A percentile compares a stretch with the other conserved stretches of the same genome.
Evolutionary conservation across 345 rosid species (phyloP).

Genomic region (Pugionium cornutum): DNA sequence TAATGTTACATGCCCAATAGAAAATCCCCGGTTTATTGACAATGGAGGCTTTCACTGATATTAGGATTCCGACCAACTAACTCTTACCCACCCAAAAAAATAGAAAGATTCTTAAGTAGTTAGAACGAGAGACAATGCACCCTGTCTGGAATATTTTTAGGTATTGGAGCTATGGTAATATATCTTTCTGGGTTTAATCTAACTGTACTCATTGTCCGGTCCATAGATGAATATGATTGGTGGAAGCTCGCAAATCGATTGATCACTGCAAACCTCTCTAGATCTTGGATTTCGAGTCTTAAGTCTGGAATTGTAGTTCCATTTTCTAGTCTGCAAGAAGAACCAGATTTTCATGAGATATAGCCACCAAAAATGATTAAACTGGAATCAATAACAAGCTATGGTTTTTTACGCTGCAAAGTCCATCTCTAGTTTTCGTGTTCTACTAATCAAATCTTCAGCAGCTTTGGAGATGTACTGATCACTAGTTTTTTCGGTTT

Average conservation of each 20-base stretch:
- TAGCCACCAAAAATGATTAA: not conserved
- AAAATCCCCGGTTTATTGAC: slow-evolving; percentile 26
- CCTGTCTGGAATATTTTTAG: slow-evolving; percentile 78
- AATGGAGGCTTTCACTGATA: slow-evolving; percentile 26
- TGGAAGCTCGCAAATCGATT: slow-evolving; percentile 91
- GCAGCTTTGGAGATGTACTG: slow-evolving; percentile 59
- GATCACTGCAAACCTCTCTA: slow-evolving; percentile 75
- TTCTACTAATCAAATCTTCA: slow-evolving; percentile 59
- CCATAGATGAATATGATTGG: slow-evolving; percentile 49
- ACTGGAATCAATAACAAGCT: slow-evolving; percentile 7
- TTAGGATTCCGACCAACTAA: slow-evolving; percentile 27
- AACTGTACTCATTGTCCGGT: slow-evolving; percentile 42
- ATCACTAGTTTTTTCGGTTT: slow-evolving; percentile 49
- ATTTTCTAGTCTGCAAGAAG: slow-evolving; percentile 67
- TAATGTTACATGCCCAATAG: slow-evolving; percentile 23
- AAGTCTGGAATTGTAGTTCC: slow-evolving; percentile 62
- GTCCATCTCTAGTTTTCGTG: slow-evolving; percentile 59
- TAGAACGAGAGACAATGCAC: slow-evolving; percentile 88
- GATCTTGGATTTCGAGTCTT: slow-evolving; percentile 77
- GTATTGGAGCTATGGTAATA: slow-evolving; percentile 78
- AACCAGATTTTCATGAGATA: slow-evolving; percentile 21
- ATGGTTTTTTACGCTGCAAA: slow-evolving; percentile 52
- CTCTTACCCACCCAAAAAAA: slow-evolving; percentile 31
- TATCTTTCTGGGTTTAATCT: slow-evolving; percentile 72
- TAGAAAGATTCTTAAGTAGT: slow-evolving; percentile 42